Evolutionary conservation across 441 rosid species (phyloP).

Genomic region (Manihot esculenta): DNA sequence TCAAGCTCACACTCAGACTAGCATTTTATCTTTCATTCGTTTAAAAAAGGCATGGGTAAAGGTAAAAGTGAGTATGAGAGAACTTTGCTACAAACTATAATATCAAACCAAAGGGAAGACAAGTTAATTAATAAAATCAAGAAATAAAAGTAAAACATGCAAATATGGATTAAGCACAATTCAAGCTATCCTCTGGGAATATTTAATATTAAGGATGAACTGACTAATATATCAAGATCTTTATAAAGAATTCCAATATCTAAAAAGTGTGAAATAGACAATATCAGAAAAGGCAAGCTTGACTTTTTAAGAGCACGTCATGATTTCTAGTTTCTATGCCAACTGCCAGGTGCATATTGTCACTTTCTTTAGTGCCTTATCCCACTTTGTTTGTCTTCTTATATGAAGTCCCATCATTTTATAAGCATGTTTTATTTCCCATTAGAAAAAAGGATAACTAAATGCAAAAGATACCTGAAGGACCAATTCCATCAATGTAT

Average conservation of each 20-base stretch:
- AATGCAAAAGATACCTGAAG: too few species aligned
- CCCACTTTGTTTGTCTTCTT: constrained; percentile 28
- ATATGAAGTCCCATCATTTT: constrained; percentile 21
- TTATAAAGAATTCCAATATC: constrained; percentile 22
- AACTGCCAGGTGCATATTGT: constrained; percentile 4
- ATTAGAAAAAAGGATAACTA: too few species aligned
- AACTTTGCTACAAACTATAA: constrained; percentile 7
- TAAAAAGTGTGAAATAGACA: constrained; percentile 16
- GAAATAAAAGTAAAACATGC: constrained; percentile 5
- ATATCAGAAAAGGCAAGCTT: constrained; percentile 21
- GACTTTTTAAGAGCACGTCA: constrained; percentile 21
- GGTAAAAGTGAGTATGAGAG: not conserved
- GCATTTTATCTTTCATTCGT: too few species aligned
- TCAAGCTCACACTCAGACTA: too few species aligned
- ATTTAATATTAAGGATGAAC: constrained; percentile 12
- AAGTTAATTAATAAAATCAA: not conserved
- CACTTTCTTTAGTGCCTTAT: constrained; percentile 32
- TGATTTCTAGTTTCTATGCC: constrained; percentile 10
- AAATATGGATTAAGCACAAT: not conserved
- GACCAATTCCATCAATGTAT: too few species aligned
- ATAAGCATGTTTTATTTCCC: too few species aligned
- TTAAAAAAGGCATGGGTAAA: not conserved
- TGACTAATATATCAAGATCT: constrained; percentile 17
- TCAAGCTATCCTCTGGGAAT: not conserved
- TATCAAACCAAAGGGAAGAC: constrained; percentile 2